Evolutionary conservation across 2,329 filamentous ascomycete species (phyloP).

Genomic region (Clonostachys chloroleuca): DNA sequence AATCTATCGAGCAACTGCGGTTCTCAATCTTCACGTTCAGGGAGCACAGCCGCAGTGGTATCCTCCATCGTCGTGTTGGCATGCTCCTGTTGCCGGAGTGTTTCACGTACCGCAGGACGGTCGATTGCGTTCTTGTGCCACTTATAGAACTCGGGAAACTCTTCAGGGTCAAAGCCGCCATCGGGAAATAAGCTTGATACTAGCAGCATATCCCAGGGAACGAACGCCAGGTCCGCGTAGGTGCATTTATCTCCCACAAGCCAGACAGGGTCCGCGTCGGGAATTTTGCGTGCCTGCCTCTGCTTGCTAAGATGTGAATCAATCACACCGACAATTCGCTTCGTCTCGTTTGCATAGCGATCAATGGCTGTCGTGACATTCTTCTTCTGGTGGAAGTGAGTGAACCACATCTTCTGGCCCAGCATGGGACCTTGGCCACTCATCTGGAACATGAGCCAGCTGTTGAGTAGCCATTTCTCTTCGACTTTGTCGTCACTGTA

Average conservation of each 20-base stretch:
- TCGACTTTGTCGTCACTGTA: not conserved
- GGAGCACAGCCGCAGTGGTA: too few relatives aligned
- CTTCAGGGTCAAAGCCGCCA: too few relatives aligned
- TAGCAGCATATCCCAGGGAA: not conserved
- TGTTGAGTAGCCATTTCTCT: not conserved
- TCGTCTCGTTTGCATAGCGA: slow-evolving; percentile 18
- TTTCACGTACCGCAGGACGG: too few relatives aligned
- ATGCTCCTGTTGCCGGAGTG: too few relatives aligned
- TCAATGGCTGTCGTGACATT: slow-evolving; percentile 8
- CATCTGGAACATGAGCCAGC: not conserved
- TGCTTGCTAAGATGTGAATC: slow-evolving; percentile 10
- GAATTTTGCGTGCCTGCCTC: not conserved
- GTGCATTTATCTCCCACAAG: slow-evolving; percentile 36
- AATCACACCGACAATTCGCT: slow-evolving; percentile 17
- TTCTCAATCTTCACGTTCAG: too few relatives aligned
- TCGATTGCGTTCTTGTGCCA: too few relatives aligned
- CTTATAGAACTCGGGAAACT: too few relatives aligned
- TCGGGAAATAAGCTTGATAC: too few relatives aligned
- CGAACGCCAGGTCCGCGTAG: slow-evolving; percentile 31
- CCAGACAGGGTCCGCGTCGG: slow-evolving; percentile 9
- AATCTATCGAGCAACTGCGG: too few relatives aligned
- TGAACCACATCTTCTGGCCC: slow-evolving; percentile 34
- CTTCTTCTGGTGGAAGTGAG: not conserved
- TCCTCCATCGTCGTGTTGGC: too few relatives aligned
- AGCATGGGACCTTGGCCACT: slow-evolving; percentile 38